Percentiles rank a stretch among this genome's conserved stretches.
Conservation (phyloP, 83 land plant species). For the Thuja plicata region DNA sequence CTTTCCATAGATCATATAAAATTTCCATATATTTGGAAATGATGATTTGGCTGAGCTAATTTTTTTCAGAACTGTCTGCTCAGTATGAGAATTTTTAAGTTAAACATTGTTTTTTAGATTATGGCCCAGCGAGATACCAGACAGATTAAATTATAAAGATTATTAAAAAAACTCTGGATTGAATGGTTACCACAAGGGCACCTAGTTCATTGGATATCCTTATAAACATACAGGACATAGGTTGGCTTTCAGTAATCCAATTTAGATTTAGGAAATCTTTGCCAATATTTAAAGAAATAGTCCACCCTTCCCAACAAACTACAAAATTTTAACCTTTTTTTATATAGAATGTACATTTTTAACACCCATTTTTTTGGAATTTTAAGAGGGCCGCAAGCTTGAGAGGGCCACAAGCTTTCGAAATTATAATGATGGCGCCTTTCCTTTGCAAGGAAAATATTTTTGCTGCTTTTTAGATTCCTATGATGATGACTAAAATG, state of each 20-base stretch:
- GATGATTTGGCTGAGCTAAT: background rate
- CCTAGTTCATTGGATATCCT: background rate
- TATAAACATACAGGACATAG: background rate
- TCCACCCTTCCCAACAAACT: background rate
- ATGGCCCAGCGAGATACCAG: background rate
- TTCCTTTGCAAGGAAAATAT: background rate
- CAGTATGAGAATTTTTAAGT: background rate
- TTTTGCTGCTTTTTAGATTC: background rate
- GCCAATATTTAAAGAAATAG: background rate
- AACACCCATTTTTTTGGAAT: background rate
- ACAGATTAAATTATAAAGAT: background rate
- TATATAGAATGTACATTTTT: background rate
- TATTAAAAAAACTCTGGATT: background rate
- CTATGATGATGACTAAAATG: background rate
- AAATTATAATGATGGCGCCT: background rate
- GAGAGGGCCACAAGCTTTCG: background rate
- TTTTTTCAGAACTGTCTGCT: background rate
- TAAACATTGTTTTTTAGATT: background rate
- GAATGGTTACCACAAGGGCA: background rate
- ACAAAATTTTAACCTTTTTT: background rate
- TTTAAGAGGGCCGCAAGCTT: background rate
- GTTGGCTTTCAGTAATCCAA: background rate
- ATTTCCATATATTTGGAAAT: background rate
- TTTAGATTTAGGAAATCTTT: background rate
- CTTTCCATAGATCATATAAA: background rate